Evolutionary conservation across 1,284 basidiomycete genomes (phyloP).

Genomic region (Trichosporon sp.): DNA sequence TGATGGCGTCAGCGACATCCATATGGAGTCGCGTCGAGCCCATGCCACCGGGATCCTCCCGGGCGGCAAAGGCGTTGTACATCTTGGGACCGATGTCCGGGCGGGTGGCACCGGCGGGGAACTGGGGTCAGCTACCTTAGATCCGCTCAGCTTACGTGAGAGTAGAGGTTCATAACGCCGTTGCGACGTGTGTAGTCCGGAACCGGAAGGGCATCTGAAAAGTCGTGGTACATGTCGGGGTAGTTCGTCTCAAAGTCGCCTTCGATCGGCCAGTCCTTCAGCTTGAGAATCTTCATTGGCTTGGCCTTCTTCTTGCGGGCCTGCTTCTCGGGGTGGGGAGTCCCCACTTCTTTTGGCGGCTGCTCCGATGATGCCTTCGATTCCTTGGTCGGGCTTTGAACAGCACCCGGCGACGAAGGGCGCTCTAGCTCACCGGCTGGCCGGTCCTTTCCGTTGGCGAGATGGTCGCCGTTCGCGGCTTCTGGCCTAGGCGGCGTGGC

Average conservation of each 20-base stretch:
- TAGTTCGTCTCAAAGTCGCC: constrained; percentile 77
- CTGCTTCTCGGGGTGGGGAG: background rate
- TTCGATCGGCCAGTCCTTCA: constrained; percentile 79
- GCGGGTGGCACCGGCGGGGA: constrained; percentile 72
- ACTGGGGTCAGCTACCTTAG: constrained; percentile 58
- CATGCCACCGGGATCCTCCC: constrained; percentile 25
- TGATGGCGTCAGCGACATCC: constrained; percentile 94
- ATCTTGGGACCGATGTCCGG: constrained; percentile 78
- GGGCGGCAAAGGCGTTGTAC: constrained; percentile 51
- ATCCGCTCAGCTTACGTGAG: constrained; percentile 36
- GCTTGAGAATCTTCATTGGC: constrained; percentile 7
- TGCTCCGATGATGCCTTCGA: background rate
- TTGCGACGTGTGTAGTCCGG: constrained; percentile 84
- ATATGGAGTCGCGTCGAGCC: constrained; percentile 75
- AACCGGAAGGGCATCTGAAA: constrained; percentile 73
- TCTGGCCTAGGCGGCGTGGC: background rate
- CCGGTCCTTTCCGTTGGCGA: background rate
- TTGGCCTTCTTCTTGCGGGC: constrained; percentile 17
- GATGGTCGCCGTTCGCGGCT: background rate
- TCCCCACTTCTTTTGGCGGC: background rate
- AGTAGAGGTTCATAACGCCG: constrained; percentile 76
- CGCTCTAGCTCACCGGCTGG: background rate
- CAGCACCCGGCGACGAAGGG: background rate
- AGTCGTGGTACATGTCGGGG: constrained; percentile 83
- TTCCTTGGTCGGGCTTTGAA: background rate